Evolutionary conservation across 2,329 filamentous ascomycete species (phyloP).

Genomic region (Pyrenochaeta sp.): DNA sequence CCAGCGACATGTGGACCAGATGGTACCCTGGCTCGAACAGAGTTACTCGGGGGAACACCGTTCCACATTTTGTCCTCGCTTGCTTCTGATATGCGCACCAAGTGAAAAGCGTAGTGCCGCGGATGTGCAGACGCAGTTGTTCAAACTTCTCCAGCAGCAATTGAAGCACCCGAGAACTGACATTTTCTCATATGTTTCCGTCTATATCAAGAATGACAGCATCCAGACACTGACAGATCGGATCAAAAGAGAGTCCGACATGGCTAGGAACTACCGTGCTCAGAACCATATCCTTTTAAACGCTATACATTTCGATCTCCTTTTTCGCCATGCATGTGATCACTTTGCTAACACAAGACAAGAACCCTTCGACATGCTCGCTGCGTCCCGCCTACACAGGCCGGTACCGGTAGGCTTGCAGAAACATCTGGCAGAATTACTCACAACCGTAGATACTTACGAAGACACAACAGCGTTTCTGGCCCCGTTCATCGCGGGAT

Average conservation of each 20-base stretch:
- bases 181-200: neutral
- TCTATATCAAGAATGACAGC: neutral
- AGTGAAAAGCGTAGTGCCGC: conserved; percentile 1
- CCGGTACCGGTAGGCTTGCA: neutral
- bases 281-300: conserved; percentile 1
- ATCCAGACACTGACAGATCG: conserved; percentile 1
- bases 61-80: neutral
- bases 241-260: conserved; percentile 1
- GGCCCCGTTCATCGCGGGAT: neutral
- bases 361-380: neutral
- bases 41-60: no score
- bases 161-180: conserved; percentile 2
- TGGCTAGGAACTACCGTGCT: conserved; percentile 1
- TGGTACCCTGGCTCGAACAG: conserved; percentile 2
- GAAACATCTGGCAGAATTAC: conserved; percentile 1
- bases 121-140: conserved; percentile 1
- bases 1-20: neutral
- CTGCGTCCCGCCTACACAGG: neutral
- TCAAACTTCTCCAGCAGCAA: neutral
- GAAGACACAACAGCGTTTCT: neutral
- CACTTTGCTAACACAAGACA: neutral
- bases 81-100: conserved; percentile 1
- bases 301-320: conserved; percentile 1
- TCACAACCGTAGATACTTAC: neutral
- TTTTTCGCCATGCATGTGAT: conserved; percentile 1